Evolutionary conservation across 495 filamentous ascomycete genomes (phyloP).

Genomic region (Chaetomium fimeti): DNA sequence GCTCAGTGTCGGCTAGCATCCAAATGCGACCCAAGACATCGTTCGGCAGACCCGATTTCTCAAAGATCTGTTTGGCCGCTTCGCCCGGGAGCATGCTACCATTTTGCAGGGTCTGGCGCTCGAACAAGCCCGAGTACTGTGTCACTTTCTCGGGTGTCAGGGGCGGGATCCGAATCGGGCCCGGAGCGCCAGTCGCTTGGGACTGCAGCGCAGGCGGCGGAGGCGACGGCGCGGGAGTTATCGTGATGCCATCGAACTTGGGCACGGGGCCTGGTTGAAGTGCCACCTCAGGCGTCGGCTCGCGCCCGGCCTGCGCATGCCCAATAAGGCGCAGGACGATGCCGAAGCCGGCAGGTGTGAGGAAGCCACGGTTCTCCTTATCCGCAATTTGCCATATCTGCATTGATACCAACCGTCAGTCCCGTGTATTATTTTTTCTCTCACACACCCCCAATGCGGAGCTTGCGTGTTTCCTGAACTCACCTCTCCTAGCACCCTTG

Average conservation of each 20-base stretch:
- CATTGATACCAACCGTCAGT: constrained; percentile 20
- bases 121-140: constrained; percentile 83
- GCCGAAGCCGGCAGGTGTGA: constrained; percentile 88
- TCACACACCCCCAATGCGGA: neutral
- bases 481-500: constrained; percentile 86
- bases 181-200: constrained; percentile 62
- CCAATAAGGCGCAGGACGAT: constrained; percentile 91
- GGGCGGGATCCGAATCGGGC: constrained; percentile 83
- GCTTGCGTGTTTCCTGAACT: constrained; percentile 19
- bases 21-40: constrained; percentile 90
- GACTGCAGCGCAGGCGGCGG: constrained; percentile 56
- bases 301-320: constrained; percentile 83
- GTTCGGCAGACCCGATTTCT: constrained; percentile 85
- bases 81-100: constrained; percentile 81
- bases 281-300: constrained; percentile 72
- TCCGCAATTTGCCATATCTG: constrained; percentile 99
- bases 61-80: constrained; percentile 89
- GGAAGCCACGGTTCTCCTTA: constrained; percentile 88
- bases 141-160: constrained; percentile 83
- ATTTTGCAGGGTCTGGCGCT: constrained; percentile 75
- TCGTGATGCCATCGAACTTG: constrained; percentile 75
- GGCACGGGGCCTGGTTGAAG: constrained; percentile 79
- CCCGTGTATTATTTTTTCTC: neutral
- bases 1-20: constrained; percentile 89
- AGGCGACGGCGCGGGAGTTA: constrained; percentile 42